A percentile compares a stretch with the other conserved stretches of the same genome.
phyloP scores from a whole-genome alignment of 176 grass and related monocot genomes.

The Pharus latifolius region DNA sequence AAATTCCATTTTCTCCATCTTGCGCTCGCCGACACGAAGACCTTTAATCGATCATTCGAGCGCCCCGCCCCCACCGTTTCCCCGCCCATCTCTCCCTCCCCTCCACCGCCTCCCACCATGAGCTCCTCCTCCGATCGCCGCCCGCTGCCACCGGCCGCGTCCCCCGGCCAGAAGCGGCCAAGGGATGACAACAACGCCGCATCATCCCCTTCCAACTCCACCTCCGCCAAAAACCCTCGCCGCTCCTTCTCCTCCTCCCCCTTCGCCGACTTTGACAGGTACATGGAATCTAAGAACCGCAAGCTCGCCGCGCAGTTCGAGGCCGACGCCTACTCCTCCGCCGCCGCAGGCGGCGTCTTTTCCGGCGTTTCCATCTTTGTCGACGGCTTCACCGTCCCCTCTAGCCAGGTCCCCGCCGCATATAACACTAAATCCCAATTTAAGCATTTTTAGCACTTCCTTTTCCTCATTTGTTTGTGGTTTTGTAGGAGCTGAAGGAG shows the following conservation, averaged over 20 bases:
- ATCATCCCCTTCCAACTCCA: background rate
- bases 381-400: slow-evolving; percentile 57
- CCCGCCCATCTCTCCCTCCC: background rate
- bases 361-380: slow-evolving; percentile 57
- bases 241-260: slow-evolving; percentile 36
- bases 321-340: slow-evolving; percentile 23
- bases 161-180: slow-evolving; percentile 13
- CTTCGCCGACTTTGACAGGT: slow-evolving; percentile 53
- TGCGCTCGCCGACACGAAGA: no score
- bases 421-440: background rate
- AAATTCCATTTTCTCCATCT: no score
- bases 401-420: slow-evolving; percentile 34
- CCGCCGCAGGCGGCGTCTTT: slow-evolving; percentile 23
- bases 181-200: background rate
- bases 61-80: slow-evolving; percentile 11
- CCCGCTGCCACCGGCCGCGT: background rate
- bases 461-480: background rate
- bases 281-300: slow-evolving; percentile 58
- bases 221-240: slow-evolving; percentile 28
- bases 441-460: background rate
- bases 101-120: background rate
- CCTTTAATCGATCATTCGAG: no score
- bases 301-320: slow-evolving; percentile 59
- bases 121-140: slow-evolving; percentile 17
- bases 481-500: slow-evolving; percentile 66